Percentiles rank a stretch among this genome's conserved stretches.
Evolutionary conservation across 2,329 filamentous ascomycete genomes (phyloP).

Genomic region (Diplodia mutila): DNA sequence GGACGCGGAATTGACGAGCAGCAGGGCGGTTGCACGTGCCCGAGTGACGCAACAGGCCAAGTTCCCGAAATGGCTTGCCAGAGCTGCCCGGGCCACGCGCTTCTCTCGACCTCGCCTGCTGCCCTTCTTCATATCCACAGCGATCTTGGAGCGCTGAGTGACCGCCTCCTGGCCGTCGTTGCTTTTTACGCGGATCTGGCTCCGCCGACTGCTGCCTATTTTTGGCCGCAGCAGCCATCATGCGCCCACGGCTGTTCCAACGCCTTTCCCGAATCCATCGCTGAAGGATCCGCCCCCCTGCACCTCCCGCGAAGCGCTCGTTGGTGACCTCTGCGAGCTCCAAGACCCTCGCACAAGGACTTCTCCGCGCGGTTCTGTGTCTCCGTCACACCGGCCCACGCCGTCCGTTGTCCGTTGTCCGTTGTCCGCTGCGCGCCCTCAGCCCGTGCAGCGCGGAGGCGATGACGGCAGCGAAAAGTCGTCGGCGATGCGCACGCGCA

Average conservation of each 20-base stretch:
- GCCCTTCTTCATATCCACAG: constrained; percentile 10
- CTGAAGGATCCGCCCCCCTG: constrained; percentile 11
- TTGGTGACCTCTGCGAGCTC: not conserved
- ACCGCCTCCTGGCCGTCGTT: not conserved
- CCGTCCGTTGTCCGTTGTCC: not conserved
- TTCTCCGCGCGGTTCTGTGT: constrained; percentile 18
- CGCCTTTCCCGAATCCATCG: constrained; percentile 20
- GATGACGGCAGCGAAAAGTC: not conserved
- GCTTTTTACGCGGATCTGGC: constrained; percentile 18
- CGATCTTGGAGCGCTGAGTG: not conserved
- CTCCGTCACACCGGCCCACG: constrained; percentile 1
- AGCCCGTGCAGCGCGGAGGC: not conserved
- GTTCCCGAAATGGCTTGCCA: not conserved
- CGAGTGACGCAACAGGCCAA: constrained; percentile 14
- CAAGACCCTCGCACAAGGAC: constrained; percentile 8
- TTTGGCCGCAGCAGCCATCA: constrained; percentile 23
- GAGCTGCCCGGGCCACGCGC: not conserved
- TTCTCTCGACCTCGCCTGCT: constrained; percentile 14
- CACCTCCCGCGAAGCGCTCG: not conserved
- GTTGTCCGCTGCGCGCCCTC: not conserved
- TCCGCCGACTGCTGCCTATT: constrained; percentile 19
- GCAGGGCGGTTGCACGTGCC: not conserved
- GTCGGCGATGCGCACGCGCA: not conserved
- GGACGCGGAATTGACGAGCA: constrained; percentile 4
- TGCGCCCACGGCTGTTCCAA: constrained; percentile 13